Base-by-base conservation (phyloP, 352 stramenopile genomes). In the Globisporangium polare region DNA sequence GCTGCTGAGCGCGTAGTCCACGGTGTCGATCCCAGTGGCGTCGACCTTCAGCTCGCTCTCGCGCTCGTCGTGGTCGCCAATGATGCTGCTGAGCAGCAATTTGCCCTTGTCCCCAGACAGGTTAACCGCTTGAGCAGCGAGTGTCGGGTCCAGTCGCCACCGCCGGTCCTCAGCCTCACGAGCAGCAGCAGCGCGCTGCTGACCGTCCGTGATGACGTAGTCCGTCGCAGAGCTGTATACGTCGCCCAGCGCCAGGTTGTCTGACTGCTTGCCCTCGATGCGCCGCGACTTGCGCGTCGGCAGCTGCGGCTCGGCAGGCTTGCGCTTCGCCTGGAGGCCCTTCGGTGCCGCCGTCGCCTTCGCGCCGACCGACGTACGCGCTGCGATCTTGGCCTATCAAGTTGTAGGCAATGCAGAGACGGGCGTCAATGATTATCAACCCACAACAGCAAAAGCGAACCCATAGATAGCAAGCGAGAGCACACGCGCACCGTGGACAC, bases 201-300 rank as follows among this genome's bases (percentile, higher is more conserved):
- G 33, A 9, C 29, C 29, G 31, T 43, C 29, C n/a, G 27, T 29
- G 12, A 43, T 56, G 10, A 43, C 29, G 29, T 56, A 56, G 50
- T 56, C 29, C 10, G 50, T 56, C 29, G 10, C 15, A 31, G 50
- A 0, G 18, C 24, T 43, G 35, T 43, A 56, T 18, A 45, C 46
- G 10, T 77, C 49, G 5, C 56, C 53, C 22, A 77, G 57, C 35
- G 63, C 68, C 17, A 75, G 31, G 49, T 75, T 65, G 49, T 90
- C 81, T 9, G 75, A 78, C 13, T 70, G 59, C 31, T 91, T 78
- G 55, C 83, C 86, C 58, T 88, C 71, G 5, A 90, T 67, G 0
- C 82, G 75, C 55, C 75, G 74, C 18, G 78, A 92, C 66, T 90
- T 91, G 37, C 80, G 76, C n/a, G 67, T 53, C 2, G 78, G 81